Base-by-base conservation (phyloP, 2,329 filamentous ascomycete genomes). In the Fusarium sp. region DNA sequence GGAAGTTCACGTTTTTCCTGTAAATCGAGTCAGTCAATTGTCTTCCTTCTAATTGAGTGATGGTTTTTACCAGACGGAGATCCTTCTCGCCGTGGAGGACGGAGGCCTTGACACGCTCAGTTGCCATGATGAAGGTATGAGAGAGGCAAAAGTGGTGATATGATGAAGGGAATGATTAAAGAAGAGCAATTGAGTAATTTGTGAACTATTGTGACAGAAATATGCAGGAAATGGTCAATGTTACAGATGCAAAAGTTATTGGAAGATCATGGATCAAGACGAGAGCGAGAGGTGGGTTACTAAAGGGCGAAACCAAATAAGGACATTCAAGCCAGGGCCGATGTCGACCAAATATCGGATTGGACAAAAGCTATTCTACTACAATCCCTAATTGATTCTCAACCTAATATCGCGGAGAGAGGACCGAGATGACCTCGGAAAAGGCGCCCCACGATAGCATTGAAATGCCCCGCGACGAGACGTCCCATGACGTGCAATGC, bases 1-100 rank as follows among this genome's bases (percentile, higher is more conserved):
- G 89, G 81, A 30, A 92, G 85, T 11, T 82, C 78, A 67, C 90
- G 86, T 63, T 85, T 83, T 85, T 90, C 85, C 89, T 91, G 15
- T 50, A 16, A 40, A 15, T n/a, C 25, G 28, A 23, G 28, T 57
- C 38, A 63, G 60, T 40, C 19, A n/a, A n/a, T n/a, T n/a, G n/a
- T n/a, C 9, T 43, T 13, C 15, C 19, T 6, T 5, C 16, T 5
- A 25, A 23, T 40, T 15, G 23, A 10, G 10, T n/a, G n/a, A 38
- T 33, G 19, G 49, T 38, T 72, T 83, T 79, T 81, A 88, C 87
- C 9, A 88, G 76, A 44, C 85, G 83, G 57, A 89, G 82, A 46
- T 89, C 86, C 71, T 82, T 84, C 53, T 83, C 84, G 21, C 85
- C 88, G 71, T 88, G 83, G n/a, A 89, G 84, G 62, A 90, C 87